A percentile compares a stretch with the other conserved stretches of the same genome.
These are phyloP conservation scores for Ganoderma multipileum DNA, from an alignment of 1,284 basidiomycete genomes.

Conservation along the genomic window DNA sequence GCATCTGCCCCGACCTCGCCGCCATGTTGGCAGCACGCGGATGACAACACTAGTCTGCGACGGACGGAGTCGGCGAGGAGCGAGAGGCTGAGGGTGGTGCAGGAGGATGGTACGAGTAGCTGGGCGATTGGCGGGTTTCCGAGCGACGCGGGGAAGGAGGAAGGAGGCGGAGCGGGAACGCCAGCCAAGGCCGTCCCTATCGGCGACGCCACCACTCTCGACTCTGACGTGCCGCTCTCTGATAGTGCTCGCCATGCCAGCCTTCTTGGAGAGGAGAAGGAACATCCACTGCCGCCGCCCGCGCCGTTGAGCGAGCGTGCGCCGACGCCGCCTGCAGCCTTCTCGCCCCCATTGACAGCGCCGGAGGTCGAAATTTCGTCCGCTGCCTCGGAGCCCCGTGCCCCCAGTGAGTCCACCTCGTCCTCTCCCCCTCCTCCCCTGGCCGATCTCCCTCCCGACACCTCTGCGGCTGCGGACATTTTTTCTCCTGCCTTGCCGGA, in stretches of 20 bases:
- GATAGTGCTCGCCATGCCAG: not conserved
- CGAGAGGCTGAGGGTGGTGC: not conserved
- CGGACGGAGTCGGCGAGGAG: constrained; percentile 1
- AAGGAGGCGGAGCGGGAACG: not conserved
- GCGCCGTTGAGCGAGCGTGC: not conserved
- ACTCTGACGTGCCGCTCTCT: not conserved
- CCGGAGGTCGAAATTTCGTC: not conserved
- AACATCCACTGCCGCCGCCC: not conserved
- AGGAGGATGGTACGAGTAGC: constrained; percentile 1
- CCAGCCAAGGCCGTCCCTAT: not conserved
- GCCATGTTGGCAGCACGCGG: not conserved
- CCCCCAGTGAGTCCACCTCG: not conserved
- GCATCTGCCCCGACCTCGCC: constrained; percentile 1
- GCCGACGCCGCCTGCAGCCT: constrained; percentile 2
- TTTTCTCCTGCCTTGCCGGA: not conserved
- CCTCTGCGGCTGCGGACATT: not conserved
- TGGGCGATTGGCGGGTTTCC: not conserved
- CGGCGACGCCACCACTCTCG: not conserved
- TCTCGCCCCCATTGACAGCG: not conserved
- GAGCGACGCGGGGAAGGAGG: not conserved
- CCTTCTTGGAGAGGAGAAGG: not conserved
- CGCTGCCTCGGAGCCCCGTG: not conserved
- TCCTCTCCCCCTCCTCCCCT: not conserved
- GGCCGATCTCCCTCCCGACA: not conserved
- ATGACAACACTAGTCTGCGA: not conserved